phyloP scores from a whole-genome alignment of 2,329 filamentous ascomycete species.

The Fusarium sambucinum region DNA sequence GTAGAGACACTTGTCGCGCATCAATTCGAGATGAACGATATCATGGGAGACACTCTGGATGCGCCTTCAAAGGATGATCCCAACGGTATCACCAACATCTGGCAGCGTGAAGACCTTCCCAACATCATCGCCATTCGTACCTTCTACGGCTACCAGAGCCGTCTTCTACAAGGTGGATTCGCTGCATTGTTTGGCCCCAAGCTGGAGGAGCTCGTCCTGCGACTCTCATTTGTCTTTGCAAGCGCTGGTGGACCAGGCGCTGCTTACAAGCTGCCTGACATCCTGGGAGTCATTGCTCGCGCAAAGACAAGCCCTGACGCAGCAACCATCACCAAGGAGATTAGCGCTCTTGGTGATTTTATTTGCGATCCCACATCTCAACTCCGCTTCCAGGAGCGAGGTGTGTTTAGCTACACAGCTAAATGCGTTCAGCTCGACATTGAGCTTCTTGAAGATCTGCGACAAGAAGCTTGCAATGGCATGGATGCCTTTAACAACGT shows the following conservation, averaged over 20 bases:
- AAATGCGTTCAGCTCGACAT: conserved; percentile 64
- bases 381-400: conserved; percentile 63
- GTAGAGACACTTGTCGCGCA: conserved; percentile 66
- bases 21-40: conserved; percentile 65
- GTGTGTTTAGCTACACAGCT: conserved; percentile 63
- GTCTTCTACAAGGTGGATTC: conserved; percentile 64
- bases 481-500: conserved; percentile 67
- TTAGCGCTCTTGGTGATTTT: conserved; percentile 63
- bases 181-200: conserved; percentile 64
- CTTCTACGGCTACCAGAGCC: conserved; percentile 66
- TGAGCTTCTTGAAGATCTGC: conserved; percentile 64
- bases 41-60: conserved; percentile 56
- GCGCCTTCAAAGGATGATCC: conserved; percentile 26
- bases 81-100: conserved; percentile 52
- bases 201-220: conserved; percentile 65
- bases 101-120: conserved; percentile 60
- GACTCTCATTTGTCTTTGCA: conserved; percentile 63
- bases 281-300: conserved; percentile 43
- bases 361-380: conserved; percentile 60
- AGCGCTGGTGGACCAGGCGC: conserved; percentile 58
- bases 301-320: conserved; percentile 59
- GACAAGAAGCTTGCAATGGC: conserved; percentile 64
- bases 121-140: conserved; percentile 64
- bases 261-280: conserved; percentile 53
- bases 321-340: conserved; percentile 60